Base-by-base conservation (phyloP, 2,329 filamentous ascomycete species). In the Nothophoma quercina region DNA sequence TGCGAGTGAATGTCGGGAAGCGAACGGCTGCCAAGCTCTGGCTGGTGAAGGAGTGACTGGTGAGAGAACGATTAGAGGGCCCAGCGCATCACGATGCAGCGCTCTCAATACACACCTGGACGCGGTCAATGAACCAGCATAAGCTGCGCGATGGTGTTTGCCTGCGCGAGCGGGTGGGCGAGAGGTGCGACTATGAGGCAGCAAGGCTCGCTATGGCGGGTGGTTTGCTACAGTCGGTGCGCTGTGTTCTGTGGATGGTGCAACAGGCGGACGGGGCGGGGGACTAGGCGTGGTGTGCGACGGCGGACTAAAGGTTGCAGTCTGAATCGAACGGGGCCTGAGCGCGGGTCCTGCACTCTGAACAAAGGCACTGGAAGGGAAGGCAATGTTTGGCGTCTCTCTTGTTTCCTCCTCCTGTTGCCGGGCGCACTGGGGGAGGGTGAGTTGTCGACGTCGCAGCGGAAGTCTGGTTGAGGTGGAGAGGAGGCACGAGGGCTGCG, bases 11-110 rank as follows among this genome's bases (percentile, higher is more conserved):
- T 56, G 63, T 67, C 67, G 73, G 63, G 69, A 76, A 75, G 74
- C 61, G 73, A 75, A 64, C 60, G 74, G 74, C 76, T 72, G 72
- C 73, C 72, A 72, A 69, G 62, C 44, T 55, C 39, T 51, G 65
- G 68, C 68, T 71, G 71, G 69, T 55, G 45, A 49, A 41, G 51
- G 51, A 55, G 46, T 40, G 51, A 45, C 44, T 49, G 51, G 9
- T 5, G 25, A 42, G 29, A 54, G 26, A 30, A 19, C 16, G 30
- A 25, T 51, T 40, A 51, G 48, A 18, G 21, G 5, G 29, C 36
- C 1, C 22, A 13, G 36, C 28, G 28, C 34, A 36, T 23, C 22
- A 40, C 30, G 44, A 36, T 35, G 29, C 36, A 36, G 21, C 22
- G 26, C 9, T 28, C 28, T 29, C 39, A 16, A 25, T 51, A 69